These are phyloP conservation scores for Dalechampia spathulata DNA, from an alignment of 441 rosid species.

Conservation along the genomic window DNA sequence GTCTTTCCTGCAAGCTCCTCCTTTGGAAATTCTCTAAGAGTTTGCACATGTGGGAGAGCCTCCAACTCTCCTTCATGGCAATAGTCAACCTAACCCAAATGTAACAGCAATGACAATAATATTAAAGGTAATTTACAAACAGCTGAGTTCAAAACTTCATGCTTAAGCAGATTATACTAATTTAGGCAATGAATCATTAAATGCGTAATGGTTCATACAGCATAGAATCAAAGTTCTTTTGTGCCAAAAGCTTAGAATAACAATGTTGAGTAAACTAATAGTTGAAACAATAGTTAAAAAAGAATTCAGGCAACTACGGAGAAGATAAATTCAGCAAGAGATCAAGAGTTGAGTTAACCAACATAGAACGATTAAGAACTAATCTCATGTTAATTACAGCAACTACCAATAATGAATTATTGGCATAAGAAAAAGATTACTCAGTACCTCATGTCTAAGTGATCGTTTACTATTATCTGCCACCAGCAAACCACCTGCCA, in stretches of 20 bases:
- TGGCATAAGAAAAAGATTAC: neutral
- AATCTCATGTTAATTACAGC: neutral
- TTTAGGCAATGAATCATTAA: neutral
- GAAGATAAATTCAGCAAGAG: neutral
- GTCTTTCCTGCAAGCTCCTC: constrained; percentile 51
- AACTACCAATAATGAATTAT: neutral
- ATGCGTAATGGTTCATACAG: neutral
- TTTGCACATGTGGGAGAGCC: constrained; percentile 45
- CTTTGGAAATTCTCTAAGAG: constrained; percentile 46
- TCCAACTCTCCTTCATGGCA: constrained; percentile 26
- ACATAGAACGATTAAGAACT: neutral
- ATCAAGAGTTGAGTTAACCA: neutral
- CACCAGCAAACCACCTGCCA: constrained; percentile 26
- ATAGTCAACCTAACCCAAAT: constrained; percentile 27
- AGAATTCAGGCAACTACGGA: neutral
- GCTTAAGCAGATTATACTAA: neutral
- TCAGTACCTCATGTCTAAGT: constrained; percentile 22
- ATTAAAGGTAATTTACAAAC: constrained; percentile 9
- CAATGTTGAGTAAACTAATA: neutral
- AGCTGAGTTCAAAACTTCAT: neutral
- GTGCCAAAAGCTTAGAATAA: neutral
- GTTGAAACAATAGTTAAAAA: neutral
- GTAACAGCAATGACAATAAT: constrained; percentile 6
- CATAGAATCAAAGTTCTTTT: neutral
- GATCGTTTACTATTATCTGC: constrained; percentile 17